These are phyloP conservation scores for Lantana camara DNA, from an alignment of 257 asterid species.

Conservation along the genomic window DNA sequence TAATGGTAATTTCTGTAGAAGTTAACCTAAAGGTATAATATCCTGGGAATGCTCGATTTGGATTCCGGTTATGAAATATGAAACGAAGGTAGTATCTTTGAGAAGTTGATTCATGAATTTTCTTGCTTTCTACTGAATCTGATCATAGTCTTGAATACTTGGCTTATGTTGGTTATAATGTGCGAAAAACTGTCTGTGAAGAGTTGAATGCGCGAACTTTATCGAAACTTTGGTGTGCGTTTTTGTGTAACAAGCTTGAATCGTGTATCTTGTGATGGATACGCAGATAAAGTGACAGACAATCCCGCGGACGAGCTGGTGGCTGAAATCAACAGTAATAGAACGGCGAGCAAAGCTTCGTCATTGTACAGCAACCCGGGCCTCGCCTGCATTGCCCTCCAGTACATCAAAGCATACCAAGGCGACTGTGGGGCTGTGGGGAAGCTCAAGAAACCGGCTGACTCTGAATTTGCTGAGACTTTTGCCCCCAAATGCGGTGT, in stretches of 20 bases:
- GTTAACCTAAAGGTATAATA: background rate
- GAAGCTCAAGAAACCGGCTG: slow-evolving; percentile 68
- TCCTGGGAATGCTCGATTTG: background rate
- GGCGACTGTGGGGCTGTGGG: slow-evolving; percentile 84
- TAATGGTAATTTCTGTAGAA: background rate
- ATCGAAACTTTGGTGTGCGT: background rate
- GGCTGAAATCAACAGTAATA: slow-evolving; percentile 51
- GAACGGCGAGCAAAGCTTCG: slow-evolving; percentile 70
- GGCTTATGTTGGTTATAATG: background rate
- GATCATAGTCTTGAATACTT: background rate
- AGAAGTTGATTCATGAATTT: slow-evolving; percentile 1
- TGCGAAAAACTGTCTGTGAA: background rate
- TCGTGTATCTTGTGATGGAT: slow-evolving; percentile 12
- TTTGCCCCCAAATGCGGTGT: slow-evolving; percentile 88
- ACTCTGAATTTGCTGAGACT: slow-evolving; percentile 60
- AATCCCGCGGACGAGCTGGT: slow-evolving; percentile 88
- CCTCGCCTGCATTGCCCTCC: slow-evolving; percentile 88
- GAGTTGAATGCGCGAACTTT: background rate
- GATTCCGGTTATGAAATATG: too few relatives aligned
- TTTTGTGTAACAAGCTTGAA: background rate
- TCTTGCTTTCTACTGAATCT: background rate
- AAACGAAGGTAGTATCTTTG: background rate
- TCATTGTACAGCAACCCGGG: slow-evolving; percentile 80
- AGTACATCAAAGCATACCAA: slow-evolving; percentile 80
- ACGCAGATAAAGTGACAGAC: slow-evolving; percentile 70